Evolutionary conservation across 208 protist genomes (phyloP).

Genomic region (Crithidia brevicula): DNA sequence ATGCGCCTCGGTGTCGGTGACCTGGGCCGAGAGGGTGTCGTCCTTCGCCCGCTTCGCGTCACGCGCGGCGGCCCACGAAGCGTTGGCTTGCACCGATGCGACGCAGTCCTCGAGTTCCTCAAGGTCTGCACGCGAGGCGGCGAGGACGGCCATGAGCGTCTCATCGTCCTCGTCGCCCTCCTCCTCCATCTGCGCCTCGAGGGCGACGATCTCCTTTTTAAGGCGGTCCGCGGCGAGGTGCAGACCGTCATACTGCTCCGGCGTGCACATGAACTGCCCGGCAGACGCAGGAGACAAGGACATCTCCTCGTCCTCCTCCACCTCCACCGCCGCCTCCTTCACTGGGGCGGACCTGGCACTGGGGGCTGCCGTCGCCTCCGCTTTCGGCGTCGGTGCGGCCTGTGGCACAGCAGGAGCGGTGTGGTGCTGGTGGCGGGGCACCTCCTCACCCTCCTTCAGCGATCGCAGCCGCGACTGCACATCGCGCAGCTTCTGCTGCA

Average conservation of each 20-base stretch:
- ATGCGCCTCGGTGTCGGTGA: constrained; percentile 33
- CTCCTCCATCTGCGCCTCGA: constrained; percentile 89
- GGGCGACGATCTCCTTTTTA: constrained; percentile 74
- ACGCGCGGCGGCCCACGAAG: constrained; percentile 65
- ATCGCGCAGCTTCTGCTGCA: constrained; percentile 62
- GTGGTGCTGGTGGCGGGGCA: neutral
- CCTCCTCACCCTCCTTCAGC: constrained; percentile 19
- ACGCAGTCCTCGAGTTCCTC: constrained; percentile 92
- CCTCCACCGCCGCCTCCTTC: neutral
- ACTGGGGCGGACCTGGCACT: neutral
- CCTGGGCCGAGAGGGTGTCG: constrained; percentile 29
- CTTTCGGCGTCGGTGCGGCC: no score
- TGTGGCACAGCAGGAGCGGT: neutral
- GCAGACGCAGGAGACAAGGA: constrained; percentile 12
- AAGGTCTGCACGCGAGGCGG: constrained; percentile 80
- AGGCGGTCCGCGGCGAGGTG: constrained; percentile 81
- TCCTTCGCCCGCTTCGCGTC: constrained; percentile 65
- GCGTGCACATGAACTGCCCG: constrained; percentile 76
- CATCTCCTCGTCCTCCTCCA: constrained; percentile 6
- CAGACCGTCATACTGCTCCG: constrained; percentile 91
- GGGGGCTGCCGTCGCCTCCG: no score
- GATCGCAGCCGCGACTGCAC: constrained; percentile 50
- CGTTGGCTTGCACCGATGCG: constrained; percentile 66
- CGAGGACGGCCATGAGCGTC: constrained; percentile 94
- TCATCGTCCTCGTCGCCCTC: constrained; percentile 89